A percentile compares a stretch with the other conserved stretches of the same genome.
Conservation (phyloP, 2,329 filamentous ascomycete genomes). For the Penicillium sp. region DNA sequence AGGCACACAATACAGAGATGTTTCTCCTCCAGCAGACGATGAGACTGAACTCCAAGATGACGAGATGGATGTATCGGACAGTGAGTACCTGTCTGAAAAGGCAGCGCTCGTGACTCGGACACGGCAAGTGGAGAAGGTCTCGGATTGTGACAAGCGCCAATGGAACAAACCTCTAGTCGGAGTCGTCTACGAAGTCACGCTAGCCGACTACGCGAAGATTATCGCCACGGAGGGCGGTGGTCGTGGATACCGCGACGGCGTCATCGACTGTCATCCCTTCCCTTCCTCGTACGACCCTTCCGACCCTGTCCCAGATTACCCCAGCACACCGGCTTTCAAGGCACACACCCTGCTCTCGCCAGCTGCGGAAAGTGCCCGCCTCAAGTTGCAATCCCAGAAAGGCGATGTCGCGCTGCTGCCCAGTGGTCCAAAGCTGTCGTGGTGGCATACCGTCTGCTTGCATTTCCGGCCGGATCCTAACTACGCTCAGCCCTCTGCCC, state of each 20-base stretch:
- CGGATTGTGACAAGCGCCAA: conserved; percentile 48
- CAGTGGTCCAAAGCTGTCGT: conserved; percentile 6
- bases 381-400: conserved; percentile 10
- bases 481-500: conserved; percentile 77
- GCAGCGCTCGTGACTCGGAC: conserved; percentile 24
- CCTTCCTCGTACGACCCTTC: conserved; percentile 49
- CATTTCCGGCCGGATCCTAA: conserved; percentile 62
- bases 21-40: conserved; percentile 8
- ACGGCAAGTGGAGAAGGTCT: conserved; percentile 32
- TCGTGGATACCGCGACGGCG: conserved; percentile 75
- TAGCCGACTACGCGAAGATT: conserved; percentile 76
- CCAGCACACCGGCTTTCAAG: conserved; percentile 65
- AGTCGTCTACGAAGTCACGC: conserved; percentile 92
- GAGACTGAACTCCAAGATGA: conserved; percentile 10
- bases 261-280: conserved; percentile 74
- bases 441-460: conserved; percentile 29
- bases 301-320: conserved; percentile 61
- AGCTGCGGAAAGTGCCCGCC: conserved; percentile 29
- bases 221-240: conserved; percentile 89
- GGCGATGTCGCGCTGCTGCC: neutral
- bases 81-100: conserved; percentile 32
- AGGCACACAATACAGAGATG: conserved; percentile 65
- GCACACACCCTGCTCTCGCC: conserved; percentile 83
- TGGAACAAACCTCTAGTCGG: conserved; percentile 86
- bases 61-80: conserved; percentile 2